These are phyloP conservation scores for Ganoderma multipileum DNA, from an alignment of 1,284 basidiomycete genomes.

Conservation along the genomic window DNA sequence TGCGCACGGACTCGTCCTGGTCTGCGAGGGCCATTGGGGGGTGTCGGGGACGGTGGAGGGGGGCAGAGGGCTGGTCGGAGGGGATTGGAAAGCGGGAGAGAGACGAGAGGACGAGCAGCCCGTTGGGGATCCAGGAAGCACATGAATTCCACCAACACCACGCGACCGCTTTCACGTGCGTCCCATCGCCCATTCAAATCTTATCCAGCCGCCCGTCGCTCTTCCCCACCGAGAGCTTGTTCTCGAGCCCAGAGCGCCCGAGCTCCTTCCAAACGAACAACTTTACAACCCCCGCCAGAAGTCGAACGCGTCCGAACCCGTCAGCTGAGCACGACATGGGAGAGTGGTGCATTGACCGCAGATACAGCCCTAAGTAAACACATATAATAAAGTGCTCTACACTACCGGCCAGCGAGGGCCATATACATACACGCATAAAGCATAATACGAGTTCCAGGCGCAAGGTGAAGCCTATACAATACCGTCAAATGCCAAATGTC, in stretches of 20 bases:
- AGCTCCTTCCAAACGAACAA: not conserved
- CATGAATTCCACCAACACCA: conserved; percentile 27
- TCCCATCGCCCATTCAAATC: conserved; percentile 24
- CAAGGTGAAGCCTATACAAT: conserved; percentile 28
- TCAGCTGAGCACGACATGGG: conserved; percentile 8
- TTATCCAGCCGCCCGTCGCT: conserved; percentile 25
- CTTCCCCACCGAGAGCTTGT: conserved; percentile 4
- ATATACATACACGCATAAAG: conserved; percentile 33
- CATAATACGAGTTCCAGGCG: conserved; percentile 29
- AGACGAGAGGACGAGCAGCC: conserved; percentile 1
- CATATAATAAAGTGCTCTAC: conserved; percentile 31
- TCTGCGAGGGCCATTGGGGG: conserved; percentile 42
- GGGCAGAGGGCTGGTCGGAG: conserved; percentile 1
- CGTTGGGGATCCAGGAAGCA: conserved; percentile 22
- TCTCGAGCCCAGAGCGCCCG: not conserved
- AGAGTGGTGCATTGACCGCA: not conserved
- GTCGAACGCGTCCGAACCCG: not conserved
- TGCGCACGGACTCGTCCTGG: conserved; percentile 64
- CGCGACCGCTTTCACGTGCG: conserved; percentile 30
- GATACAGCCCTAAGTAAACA: conserved; percentile 4
- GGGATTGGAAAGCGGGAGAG: conserved; percentile 9
- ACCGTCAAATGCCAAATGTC: conserved; percentile 26
- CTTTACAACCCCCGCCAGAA: not conserved
- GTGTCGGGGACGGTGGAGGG: not conserved
- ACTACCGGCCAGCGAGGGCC: conserved; percentile 22